These are phyloP conservation scores for Brassica balearica DNA, from an alignment of 441 rosid species.

Conservation along the genomic window DNA sequence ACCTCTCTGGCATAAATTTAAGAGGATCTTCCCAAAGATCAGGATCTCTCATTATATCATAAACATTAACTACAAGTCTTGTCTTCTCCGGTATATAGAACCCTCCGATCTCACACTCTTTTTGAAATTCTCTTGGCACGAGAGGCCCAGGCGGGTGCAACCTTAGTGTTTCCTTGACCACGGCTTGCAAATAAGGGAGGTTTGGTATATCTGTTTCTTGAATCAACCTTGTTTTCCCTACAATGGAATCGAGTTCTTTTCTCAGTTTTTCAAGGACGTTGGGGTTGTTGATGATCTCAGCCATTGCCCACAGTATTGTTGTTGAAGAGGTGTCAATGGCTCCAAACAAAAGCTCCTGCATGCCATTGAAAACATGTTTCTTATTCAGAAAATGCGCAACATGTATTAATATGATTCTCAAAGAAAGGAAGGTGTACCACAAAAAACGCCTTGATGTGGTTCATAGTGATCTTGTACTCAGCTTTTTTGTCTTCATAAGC, in stretches of 20 bases:
- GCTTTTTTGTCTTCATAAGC: conserved; percentile 31
- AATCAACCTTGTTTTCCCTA: conserved; percentile 38
- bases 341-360: background rate
- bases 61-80: conserved; percentile 23
- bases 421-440: conserved; percentile 22
- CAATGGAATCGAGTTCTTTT: conserved; percentile 19
- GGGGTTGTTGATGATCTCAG: conserved; percentile 24
- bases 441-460: conserved; percentile 46
- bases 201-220: conserved; percentile 43
- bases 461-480: conserved; percentile 41
- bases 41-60: background rate
- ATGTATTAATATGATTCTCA: background rate
- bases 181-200: conserved; percentile 34
- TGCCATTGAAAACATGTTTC: background rate
- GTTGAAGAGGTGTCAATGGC: background rate
- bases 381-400: background rate
- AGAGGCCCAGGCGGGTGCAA: conserved; percentile 41
- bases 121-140: conserved; percentile 22
- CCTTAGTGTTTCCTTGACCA: conserved; percentile 41
- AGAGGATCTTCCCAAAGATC: background rate
- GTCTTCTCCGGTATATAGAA: conserved; percentile 44
- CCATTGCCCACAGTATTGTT: conserved; percentile 27
- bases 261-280: conserved; percentile 14
- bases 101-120: conserved; percentile 41
- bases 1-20: conserved; percentile 46